These are phyloP conservation scores for Canna indica DNA, from an alignment of 176 grass and related monocot species.

Conservation along the genomic window DNA sequence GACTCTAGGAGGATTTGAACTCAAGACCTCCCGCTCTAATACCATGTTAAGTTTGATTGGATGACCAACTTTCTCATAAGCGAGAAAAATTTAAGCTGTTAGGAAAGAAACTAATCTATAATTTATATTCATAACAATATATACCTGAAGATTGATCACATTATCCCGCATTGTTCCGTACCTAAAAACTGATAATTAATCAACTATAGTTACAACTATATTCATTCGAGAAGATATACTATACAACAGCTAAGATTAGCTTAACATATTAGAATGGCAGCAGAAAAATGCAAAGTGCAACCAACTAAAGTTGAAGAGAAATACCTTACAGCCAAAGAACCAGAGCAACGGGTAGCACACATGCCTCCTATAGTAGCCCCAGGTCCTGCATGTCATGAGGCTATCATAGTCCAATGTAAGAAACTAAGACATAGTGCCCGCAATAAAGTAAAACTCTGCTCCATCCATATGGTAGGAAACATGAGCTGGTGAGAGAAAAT, in stretches of 20 bases:
- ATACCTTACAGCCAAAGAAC: slow-evolving; percentile 99
- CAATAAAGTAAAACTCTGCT: not conserved
- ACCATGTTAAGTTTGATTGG: no score
- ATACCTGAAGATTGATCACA: slow-evolving; percentile 85
- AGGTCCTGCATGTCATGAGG: slow-evolving; percentile 57
- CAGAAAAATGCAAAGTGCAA: slow-evolving; percentile 17
- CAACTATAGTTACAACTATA: slow-evolving; percentile 4
- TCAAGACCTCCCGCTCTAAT: no score
- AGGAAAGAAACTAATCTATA: no score
- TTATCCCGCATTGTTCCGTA: slow-evolving; percentile 99
- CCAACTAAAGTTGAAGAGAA: slow-evolving; percentile 27
- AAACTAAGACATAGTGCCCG: not conserved
- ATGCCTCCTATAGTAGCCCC: slow-evolving; percentile 97
- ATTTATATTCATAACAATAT: no score
- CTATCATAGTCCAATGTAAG: not conserved
- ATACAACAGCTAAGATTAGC: not conserved
- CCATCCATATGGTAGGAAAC: not conserved
- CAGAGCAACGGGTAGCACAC: slow-evolving; percentile 93
- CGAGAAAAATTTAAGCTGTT: no score
- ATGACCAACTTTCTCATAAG: no score
- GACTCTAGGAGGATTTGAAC: no score
- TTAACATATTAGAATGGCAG: slow-evolving; percentile 6
- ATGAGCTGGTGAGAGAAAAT: not conserved
- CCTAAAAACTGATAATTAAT: slow-evolving; percentile 74
- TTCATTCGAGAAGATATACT: not conserved